Base-by-base conservation (phyloP, 139 green algal genomes). In the Chlamydomonas sp. region DNA sequence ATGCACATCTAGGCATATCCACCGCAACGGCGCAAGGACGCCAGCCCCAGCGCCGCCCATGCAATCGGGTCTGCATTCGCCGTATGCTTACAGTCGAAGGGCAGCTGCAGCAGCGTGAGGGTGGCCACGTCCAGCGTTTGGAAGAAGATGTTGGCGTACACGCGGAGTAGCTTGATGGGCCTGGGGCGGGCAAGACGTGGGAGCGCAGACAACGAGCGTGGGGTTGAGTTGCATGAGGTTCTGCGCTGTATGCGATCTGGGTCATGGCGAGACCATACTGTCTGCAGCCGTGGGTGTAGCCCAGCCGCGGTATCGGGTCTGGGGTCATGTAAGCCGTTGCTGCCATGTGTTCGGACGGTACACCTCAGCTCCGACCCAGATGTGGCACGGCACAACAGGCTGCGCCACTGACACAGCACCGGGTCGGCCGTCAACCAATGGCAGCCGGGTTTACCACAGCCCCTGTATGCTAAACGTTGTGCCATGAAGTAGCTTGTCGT, bases 101-200 rank as follows among this genome's bases (percentile, higher is more conserved):
- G 83, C 75, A 88, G 73, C 74, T 88, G 83, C 73, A 88, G 63
- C 63, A 88, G 63, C 8, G 83, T 88, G 60, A 88, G 83, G 0
- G 83, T 82, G 59, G 83, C 73, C 31, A 88, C 83, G 18, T 88
- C 83, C 60, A 77, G 71, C 66, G 12, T 10, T 14, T 88, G 83
- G 49, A 82, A 81, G 74, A 88, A 88, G 7, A 88, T 60, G 74
- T 82, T 88, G 49, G 73, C 83, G 74, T 82, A 88, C 63, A 88
- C 83, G 12, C 83, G 83, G 7, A 88, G 63, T 49, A 88, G n/a
- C 72, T 88, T 81, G 73, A 88, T 88, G 83, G 83, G 83, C 83
- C 83, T 88, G 74, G 1, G 67, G 12, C 8, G 16, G 17, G 17
- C 4, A 4, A 75, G 69, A 4, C 12, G 66, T 57, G 69, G 16